phyloP scores from a whole-genome alignment of 2,329 filamentous ascomycete species.

The Aspergillus udagawae region DNA sequence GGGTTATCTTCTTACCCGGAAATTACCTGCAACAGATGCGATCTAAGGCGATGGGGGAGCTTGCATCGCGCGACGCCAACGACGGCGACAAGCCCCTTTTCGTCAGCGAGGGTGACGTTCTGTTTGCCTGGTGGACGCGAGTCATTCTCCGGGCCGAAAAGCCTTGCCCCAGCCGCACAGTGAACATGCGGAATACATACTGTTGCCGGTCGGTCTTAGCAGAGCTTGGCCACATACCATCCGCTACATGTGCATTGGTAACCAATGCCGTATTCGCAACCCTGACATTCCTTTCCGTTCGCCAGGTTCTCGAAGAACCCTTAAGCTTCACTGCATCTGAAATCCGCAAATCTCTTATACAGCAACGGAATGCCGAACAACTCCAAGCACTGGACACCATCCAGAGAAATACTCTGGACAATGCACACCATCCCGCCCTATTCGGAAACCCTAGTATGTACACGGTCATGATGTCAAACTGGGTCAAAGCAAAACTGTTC shows the following conservation, averaged over 20 bases:
- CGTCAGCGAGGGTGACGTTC: conserved; percentile 46
- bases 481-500: conserved; percentile 36
- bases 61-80: conserved; percentile 3
- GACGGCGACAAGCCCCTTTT: conserved; percentile 26
- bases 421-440: conserved; percentile 17
- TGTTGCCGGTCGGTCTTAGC: conserved; percentile 33
- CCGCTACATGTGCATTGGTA: conserved; percentile 18
- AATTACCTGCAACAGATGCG: conserved; percentile 28
- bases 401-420: conserved; percentile 1
- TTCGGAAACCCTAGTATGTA: conserved; percentile 30
- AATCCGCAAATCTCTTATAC: conserved; percentile 12
- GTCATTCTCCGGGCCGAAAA: conserved; percentile 20
- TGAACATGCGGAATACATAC: conserved; percentile 41
- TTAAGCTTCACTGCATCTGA: conserved; percentile 8
- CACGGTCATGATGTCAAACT: conserved; percentile 39
- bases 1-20: conserved; percentile 40
- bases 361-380: conserved; percentile 16
- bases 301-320: conserved; percentile 5
- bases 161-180: conserved; percentile 23
- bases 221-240: conserved; percentile 22
- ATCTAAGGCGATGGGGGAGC: conserved; percentile 6
- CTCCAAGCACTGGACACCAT: conserved; percentile 13
- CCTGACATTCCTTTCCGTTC: conserved; percentile 4
- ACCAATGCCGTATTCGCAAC: conserved; percentile 15
- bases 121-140: conserved; percentile 42